A percentile compares a stretch with the other conserved stretches of the same genome.
phyloP scores from a whole-genome alignment of 2,329 filamentous ascomycete species.

The Cladosporium velox region DNA sequence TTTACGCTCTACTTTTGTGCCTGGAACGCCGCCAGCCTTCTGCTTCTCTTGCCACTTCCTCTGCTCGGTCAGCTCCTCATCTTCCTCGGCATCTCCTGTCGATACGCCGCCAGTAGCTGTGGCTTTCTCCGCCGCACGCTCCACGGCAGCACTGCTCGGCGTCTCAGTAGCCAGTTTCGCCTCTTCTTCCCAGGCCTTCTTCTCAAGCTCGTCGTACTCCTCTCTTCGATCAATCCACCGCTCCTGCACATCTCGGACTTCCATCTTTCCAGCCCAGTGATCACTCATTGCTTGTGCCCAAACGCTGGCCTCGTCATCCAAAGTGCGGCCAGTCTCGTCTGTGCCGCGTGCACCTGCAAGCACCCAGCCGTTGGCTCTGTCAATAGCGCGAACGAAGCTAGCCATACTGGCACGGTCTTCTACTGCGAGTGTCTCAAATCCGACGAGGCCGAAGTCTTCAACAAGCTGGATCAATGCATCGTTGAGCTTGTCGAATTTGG shows the following conservation, averaged over 20 bases:
- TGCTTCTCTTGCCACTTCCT: constrained; percentile 33
- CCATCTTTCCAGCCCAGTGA: constrained; percentile 65
- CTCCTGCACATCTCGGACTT: constrained; percentile 89
- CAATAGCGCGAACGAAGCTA: constrained; percentile 82
- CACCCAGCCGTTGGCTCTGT: constrained; percentile 88
- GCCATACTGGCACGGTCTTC: constrained; percentile 98
- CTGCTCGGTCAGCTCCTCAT: constrained; percentile 35
- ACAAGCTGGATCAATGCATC: constrained; percentile 83
- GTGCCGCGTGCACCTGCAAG: constrained; percentile 89
- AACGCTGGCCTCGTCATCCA: constrained; percentile 58
- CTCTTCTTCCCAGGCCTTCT: constrained; percentile 73
- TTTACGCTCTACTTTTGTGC: constrained; percentile 29
- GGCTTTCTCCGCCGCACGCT: constrained; percentile 21
- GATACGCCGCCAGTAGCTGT: constrained; percentile 18
- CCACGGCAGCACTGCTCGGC: constrained; percentile 29
- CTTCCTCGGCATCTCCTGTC: constrained; percentile 29
- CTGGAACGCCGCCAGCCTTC: constrained; percentile 20
- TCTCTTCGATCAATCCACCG: constrained; percentile 91
- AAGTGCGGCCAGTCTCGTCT: constrained; percentile 62
- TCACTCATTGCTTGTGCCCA: constrained; percentile 94
- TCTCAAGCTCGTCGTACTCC: constrained; percentile 79
- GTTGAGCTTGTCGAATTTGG: constrained; percentile 81
- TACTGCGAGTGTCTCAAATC: constrained; percentile 90
- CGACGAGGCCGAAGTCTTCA: constrained; percentile 84
- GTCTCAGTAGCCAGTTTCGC: constrained; percentile 47